phyloP scores from a whole-genome alignment of 257 asterid genomes.

The Striga asiatica region DNA sequence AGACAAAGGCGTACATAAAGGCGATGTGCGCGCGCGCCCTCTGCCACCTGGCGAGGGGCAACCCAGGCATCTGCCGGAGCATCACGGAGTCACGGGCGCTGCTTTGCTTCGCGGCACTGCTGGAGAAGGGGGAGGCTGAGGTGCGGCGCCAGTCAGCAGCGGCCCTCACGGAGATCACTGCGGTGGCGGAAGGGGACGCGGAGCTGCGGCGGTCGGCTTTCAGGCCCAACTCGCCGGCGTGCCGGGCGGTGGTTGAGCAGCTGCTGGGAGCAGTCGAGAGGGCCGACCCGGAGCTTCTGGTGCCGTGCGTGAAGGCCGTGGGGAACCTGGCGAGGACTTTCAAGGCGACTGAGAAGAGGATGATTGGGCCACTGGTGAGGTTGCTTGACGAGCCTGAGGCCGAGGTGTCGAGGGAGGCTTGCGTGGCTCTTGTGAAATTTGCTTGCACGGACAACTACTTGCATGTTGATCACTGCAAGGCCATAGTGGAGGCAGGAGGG shows the following conservation, averaged over 20 bases:
- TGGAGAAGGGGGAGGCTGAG: conserved; percentile 58
- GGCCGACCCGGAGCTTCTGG: conserved; percentile 38
- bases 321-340: conserved; percentile 62
- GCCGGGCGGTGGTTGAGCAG: conserved; percentile 64
- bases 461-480: conserved; percentile 49
- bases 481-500: conserved; percentile 50
- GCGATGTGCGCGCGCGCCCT: conserved; percentile 86
- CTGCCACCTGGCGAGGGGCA: conserved; percentile 56
- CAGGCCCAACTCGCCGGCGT: conserved; percentile 65
- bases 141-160: conserved; percentile 63
- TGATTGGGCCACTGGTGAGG: conserved; percentile 50
- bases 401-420: conserved; percentile 42
- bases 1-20: conserved; percentile 54
- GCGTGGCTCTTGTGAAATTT: conserved; percentile 45
- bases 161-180: conserved; percentile 81
- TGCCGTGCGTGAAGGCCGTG: conserved; percentile 50
- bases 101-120: conserved; percentile 55
- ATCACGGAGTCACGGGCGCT: conserved; percentile 77
- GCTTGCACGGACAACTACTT: conserved; percentile 44
- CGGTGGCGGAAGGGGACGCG: conserved; percentile 48
- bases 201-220: conserved; percentile 55
- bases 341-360: conserved; percentile 54
- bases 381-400: conserved; percentile 49
- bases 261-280: conserved; percentile 31
- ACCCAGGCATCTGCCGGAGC: conserved; percentile 62